Base-by-base conservation (phyloP, 73 alveolate genomes). In the Blepharisma stoltei region DNA sequence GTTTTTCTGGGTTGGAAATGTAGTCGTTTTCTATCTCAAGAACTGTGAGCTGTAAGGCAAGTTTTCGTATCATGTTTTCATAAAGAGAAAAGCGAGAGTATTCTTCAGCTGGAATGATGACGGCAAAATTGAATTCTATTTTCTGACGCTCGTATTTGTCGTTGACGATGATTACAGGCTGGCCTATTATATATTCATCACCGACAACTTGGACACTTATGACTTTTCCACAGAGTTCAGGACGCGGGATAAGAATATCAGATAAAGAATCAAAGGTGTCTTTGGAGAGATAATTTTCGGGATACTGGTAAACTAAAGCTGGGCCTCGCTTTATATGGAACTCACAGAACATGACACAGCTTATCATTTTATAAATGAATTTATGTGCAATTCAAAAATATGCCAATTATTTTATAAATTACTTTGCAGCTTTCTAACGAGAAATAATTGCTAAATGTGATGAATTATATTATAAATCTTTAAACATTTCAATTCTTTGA, bases 161-260 rank as follows among this genome's bases (percentile, higher is more conserved):
- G 60, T 38, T 44, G 5, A 46, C 11, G 65, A 69, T 46, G 20
- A 44, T 18, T 9, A 69, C 45, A 23, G 79, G 67, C 43, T 44
- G 65, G 4, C 79, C 79, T 18, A 69, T n/a, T 1, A 69, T 43
- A 43, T 18, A 69, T 8, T 44, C 65, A 9, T 69, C 60, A 18
- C 27, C 65, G 60, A 69, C 32, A 69, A 38, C 54, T 69, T 69
- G 27, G 54, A n/a, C 41, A 7, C 71, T 69, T 11, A 69, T n/a
- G 41, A 69, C 54, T 43, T 46, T 69, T 14, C 79, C 79, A 69
- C 79, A 69, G 9, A 69, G 79, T 46, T 69, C 67, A 38, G 79
- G 79, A 44, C 14, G 25, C 11, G 79, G 79, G 41, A 69, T 69
- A 69, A 69, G 79, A 6, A 37, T 14, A 25, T 69, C 65, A 14